Conservation (phyloP, 139 green algal genomes). For the Haematococcus sp. region DNA sequence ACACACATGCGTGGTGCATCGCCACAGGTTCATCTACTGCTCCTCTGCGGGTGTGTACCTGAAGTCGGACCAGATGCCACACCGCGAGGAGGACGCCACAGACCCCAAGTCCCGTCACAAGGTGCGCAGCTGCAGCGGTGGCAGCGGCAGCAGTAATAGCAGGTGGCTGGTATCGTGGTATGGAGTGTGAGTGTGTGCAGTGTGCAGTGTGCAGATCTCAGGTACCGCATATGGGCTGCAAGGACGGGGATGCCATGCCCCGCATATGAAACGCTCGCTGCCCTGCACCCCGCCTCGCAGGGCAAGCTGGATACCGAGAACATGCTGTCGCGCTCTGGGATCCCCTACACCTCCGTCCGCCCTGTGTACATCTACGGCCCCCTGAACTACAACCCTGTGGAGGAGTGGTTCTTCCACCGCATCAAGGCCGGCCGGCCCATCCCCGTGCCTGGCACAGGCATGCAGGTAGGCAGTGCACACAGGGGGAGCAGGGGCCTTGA, state of each 20-base stretch:
- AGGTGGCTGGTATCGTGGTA: too few species aligned
- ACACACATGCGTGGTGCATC: too few species aligned
- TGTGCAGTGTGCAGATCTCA: too few species aligned
- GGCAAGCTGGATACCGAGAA: constrained; percentile 96
- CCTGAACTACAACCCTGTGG: constrained; percentile 99
- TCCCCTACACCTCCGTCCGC: constrained; percentile 87
- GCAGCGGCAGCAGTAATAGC: too few species aligned
- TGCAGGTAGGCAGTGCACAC: constrained; percentile 63
- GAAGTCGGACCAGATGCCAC: constrained; percentile 92
- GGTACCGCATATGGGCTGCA: too few species aligned
- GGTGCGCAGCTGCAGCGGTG: constrained; percentile 29
- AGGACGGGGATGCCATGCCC: too few species aligned
- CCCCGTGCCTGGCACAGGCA: constrained; percentile 78
- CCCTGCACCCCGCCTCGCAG: constrained; percentile 37
- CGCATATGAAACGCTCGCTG: too few species aligned
- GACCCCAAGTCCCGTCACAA: constrained; percentile 93
- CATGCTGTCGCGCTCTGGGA: constrained; percentile 66
- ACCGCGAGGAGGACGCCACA: constrained; percentile 84
- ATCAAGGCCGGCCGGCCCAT: constrained; percentile 88
- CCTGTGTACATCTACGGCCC: constrained; percentile 98
- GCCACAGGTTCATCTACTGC: constrained; percentile 56
- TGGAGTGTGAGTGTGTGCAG: too few species aligned
- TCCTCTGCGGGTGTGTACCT: constrained; percentile 91
- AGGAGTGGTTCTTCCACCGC: constrained; percentile 71
- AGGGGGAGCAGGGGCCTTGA: too few species aligned